These are phyloP conservation scores for Lodderomyces margitis DNA, from an alignment of 1,139 yeast genomes.

Conservation along the genomic window DNA sequence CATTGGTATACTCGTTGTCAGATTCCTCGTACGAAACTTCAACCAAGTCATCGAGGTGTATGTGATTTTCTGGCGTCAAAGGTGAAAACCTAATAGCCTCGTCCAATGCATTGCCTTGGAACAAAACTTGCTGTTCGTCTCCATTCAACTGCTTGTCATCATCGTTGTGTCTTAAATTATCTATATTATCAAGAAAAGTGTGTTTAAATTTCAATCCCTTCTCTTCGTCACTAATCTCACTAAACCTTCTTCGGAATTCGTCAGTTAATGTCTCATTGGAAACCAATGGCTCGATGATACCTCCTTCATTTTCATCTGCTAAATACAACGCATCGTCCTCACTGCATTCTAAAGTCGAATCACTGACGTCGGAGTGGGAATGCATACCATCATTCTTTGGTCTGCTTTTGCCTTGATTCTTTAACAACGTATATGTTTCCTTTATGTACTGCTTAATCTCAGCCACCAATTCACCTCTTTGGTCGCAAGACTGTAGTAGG, in stretches of 20 bases:
- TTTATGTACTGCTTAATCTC: constrained; percentile 27
- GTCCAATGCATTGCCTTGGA: neutral
- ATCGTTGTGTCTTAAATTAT: constrained; percentile 37
- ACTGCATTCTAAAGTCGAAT: constrained; percentile 17
- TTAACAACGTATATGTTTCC: neutral
- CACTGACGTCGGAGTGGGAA: constrained; percentile 8
- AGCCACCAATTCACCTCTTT: constrained; percentile 25
- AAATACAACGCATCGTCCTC: constrained; percentile 11
- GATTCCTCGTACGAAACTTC: constrained; percentile 11
- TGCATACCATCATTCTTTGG: neutral
- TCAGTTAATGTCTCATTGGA: constrained; percentile 15
- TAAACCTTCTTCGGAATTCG: constrained; percentile 11
- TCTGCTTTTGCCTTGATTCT: neutral
- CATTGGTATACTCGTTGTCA: constrained; percentile 9
- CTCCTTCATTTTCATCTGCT: constrained; percentile 9
- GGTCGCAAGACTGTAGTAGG: constrained; percentile 13
- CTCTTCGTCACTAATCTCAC: constrained; percentile 12
- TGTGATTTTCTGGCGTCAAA: neutral
- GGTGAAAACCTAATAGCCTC: constrained; percentile 4
- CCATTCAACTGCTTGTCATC: constrained; percentile 11
- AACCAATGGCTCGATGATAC: constrained; percentile 10
- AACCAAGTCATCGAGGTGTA: constrained; percentile 11
- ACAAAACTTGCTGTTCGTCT: neutral
- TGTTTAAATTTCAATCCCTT: constrained; percentile 6
- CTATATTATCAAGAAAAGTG: constrained; percentile 20